Conservation (phyloP, 495 filamentous ascomycete species). For the Diplogelasinospora grovesii region DNA sequence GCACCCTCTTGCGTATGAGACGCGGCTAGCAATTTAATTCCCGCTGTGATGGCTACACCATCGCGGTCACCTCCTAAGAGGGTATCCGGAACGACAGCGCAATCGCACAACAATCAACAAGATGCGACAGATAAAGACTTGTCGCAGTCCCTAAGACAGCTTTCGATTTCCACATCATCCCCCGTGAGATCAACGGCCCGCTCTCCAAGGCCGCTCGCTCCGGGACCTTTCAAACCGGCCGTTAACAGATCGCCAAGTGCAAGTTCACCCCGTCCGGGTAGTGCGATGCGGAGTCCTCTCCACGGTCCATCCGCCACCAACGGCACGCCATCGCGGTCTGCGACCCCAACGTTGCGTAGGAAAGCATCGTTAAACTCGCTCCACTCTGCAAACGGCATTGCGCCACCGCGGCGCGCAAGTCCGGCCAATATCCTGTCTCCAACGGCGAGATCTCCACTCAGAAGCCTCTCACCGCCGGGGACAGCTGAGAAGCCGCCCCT, state of each 20-base stretch:
- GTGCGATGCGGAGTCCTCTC: constrained; percentile 42
- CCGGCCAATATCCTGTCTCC: constrained; percentile 43
- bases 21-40: too few relatives aligned
- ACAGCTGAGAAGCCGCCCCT: constrained; percentile 35
- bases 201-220: constrained; percentile 13
- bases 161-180: constrained; percentile 31
- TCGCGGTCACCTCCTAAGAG: constrained; percentile 6
- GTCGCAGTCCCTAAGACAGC: constrained; percentile 33
- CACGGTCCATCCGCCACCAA: constrained; percentile 37
- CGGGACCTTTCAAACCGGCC: constrained; percentile 19
- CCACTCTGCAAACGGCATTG: constrained; percentile 34
- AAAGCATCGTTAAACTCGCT: constrained; percentile 54
- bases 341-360: constrained; percentile 39
- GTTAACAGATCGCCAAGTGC: constrained; percentile 25
- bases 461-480: constrained; percentile 27
- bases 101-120: constrained; percentile 12
- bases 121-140: constrained; percentile 24
- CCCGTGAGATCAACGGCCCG: constrained; percentile 17
- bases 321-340: constrained; percentile 37
- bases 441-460: constrained; percentile 29
- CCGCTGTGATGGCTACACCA: too few relatives aligned
- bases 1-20: not conserved
- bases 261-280: constrained; percentile 28
- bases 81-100: constrained; percentile 1
- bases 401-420: constrained; percentile 44